A percentile compares a stretch with the other conserved stretches of the same genome.
These are phyloP conservation scores for Phytophthora palmivora DNA, from an alignment of 352 stramenopile genomes.

Conservation along the genomic window DNA sequence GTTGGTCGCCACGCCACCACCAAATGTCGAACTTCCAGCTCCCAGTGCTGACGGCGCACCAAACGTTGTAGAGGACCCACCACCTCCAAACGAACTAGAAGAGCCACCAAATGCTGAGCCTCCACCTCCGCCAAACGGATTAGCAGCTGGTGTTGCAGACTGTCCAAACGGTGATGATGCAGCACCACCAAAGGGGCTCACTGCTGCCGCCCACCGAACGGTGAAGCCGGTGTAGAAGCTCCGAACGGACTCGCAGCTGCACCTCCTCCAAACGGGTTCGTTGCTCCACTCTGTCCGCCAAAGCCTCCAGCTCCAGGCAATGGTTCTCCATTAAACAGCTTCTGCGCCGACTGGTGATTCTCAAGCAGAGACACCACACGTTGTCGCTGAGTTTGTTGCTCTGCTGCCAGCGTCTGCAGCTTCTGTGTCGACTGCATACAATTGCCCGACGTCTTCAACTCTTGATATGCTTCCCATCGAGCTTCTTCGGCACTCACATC, in stretches of 20 bases:
- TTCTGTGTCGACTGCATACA: slow-evolving; percentile 48
- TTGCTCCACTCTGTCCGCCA: slow-evolving; percentile 15
- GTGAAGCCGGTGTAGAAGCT: slow-evolving; percentile 18
- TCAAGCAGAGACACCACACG: slow-evolving; percentile 55
- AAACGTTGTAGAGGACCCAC: slow-evolving; percentile 35
- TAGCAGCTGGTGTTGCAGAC: slow-evolving; percentile 22
- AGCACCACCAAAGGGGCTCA: slow-evolving; percentile 32
- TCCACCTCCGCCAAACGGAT: slow-evolving; percentile 38
- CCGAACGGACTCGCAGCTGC: slow-evolving; percentile 29
- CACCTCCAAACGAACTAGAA: slow-evolving; percentile 43
- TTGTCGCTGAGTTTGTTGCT: slow-evolving; percentile 64
- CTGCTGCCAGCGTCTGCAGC: slow-evolving; percentile 43
- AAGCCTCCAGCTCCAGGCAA: slow-evolving; percentile 34
- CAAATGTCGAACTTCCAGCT: slow-evolving; percentile 26
- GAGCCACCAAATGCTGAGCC: slow-evolving; percentile 30
- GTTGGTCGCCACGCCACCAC: slow-evolving; percentile 19
- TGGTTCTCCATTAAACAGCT: slow-evolving; percentile 62
- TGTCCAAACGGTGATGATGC: slow-evolving; percentile 32
- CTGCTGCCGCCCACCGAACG: slow-evolving; percentile 31
- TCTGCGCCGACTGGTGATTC: slow-evolving; percentile 57
- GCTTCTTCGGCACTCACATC: slow-evolving; percentile 73
- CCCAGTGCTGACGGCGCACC: slow-evolving; percentile 33
- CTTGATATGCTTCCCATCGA: slow-evolving; percentile 66
- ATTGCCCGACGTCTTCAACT: slow-evolving; percentile 56
- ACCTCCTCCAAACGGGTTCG: slow-evolving; percentile 33